Base-by-base conservation (phyloP, 179 eudicot genomes). In the Beta lomatogona region DNA sequence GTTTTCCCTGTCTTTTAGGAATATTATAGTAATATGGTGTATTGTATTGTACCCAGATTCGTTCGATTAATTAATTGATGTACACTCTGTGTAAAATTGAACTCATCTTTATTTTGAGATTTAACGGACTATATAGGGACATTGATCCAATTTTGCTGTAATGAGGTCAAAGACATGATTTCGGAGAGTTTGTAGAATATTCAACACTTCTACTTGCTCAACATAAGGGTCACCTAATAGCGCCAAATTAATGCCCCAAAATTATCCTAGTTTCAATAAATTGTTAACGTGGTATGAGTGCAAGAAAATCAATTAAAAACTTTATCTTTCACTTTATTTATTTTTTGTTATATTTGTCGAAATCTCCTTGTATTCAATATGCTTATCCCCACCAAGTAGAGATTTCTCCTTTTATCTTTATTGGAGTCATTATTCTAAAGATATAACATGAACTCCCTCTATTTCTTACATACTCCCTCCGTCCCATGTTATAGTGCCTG, bases 151-250 rank as follows among this genome's bases (percentile, higher is more conserved):
- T 25, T 31, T 73, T 25, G 61, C 54, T 18, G 76, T 53, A 25
- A 15, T 50, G 15, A 73, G 76, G 76, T 53, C 61, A 73, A 73
- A 54, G 61, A 73, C 76, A 73, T 25, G 55, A 2, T n/a, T n/a
- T n/a, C n/a, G 22, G 41, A 48, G 75, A 71, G 14, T 48, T 9
- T 46, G 41, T 71, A 28, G 9, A 8, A 12, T 73, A 50, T 36
- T 52, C n/a, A 46, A 10, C 25, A 45, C 2, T 61, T n/a, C 1
- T 60, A 57, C 19, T 16, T 19, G 21, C 28, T 19, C 73, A 45
- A 44, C 53, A 9, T 16, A 5, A 69, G 73, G n/a, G n/a, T 7
- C 45, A 68, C 72, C 21, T 36, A 36, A 36, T 36, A 36, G 41
- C 41, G 41, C 41, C 41, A 36, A 18, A 36, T 68, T 68, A 46